Evolutionary conservation across 768 basidiomycete species (phyloP).

Genomic region (Russula griseocarnosa): DNA sequence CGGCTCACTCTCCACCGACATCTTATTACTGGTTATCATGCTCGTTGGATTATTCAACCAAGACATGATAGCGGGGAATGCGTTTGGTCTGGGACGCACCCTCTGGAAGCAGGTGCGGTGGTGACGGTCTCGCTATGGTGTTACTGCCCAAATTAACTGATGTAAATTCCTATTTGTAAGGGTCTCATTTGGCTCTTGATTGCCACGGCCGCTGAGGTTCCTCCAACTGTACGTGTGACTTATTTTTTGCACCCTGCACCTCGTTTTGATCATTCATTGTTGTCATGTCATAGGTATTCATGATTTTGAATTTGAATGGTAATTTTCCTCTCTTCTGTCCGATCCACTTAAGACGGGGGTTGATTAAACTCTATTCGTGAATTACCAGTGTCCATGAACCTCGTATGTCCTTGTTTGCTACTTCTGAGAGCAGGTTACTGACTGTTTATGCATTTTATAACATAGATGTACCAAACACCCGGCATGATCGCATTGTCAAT

Average conservation of each 20-base stretch:
- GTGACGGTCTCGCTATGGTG: not conserved
- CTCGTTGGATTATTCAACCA: not conserved
- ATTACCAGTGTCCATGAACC: not conserved
- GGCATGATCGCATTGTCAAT: not conserved
- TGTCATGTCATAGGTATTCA: not conserved
- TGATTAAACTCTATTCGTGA: not conserved
- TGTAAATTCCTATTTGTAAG: not conserved
- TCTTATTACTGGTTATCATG: not conserved
- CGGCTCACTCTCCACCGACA: not conserved
- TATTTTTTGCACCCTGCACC: not conserved
- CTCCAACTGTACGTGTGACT: not conserved
- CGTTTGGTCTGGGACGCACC: not conserved
- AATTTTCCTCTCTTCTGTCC: not conserved
- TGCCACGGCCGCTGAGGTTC: not conserved
- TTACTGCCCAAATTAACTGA: not conserved
- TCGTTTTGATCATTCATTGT: not conserved
- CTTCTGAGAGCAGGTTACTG: not conserved
- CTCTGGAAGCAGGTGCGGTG: conserved; percentile 13
- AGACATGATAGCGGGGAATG: not conserved
- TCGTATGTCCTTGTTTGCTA: not conserved
- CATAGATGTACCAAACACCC: not conserved
- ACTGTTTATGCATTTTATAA: not conserved
- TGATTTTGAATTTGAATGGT: not conserved
- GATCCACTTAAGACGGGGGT: not conserved
- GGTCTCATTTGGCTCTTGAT: not conserved